Evolutionary conservation across 129 eudicot species (phyloP).

Genomic region (Gnaphalium uliginosum): DNA sequence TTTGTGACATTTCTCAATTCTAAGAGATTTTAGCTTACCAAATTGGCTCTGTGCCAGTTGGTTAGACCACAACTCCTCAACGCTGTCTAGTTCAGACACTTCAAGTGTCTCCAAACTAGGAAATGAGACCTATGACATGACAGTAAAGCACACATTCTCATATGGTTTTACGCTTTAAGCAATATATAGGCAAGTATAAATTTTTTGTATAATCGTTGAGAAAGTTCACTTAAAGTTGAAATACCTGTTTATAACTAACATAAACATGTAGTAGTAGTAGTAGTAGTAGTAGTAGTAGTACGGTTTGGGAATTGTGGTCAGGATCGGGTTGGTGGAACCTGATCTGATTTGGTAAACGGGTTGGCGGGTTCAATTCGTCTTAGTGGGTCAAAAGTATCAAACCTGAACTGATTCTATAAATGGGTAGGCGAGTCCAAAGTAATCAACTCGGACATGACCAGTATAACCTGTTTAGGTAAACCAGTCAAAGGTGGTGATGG

Average conservation of each 20-base stretch:
- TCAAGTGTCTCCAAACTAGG: slow-evolving; percentile 37
- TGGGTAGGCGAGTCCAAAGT: too few relatives aligned
- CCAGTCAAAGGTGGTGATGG: too few relatives aligned
- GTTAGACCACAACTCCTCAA: slow-evolving; percentile 33
- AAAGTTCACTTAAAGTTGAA: not conserved
- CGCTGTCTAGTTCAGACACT: slow-evolving; percentile 43
- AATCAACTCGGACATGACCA: too few relatives aligned
- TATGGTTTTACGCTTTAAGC: not conserved
- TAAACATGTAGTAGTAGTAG: not conserved
- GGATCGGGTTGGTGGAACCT: not conserved
- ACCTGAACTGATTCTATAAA: too few relatives aligned
- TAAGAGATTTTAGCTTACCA: slow-evolving; percentile 28
- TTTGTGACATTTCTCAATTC: slow-evolving; percentile 34
- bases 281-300: not conserved
- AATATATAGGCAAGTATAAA: not conserved
- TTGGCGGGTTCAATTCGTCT: too few relatives aligned
- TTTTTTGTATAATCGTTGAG: not conserved
- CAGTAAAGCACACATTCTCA: not conserved
- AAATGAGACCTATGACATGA: slow-evolving; percentile 29
- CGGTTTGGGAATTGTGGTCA: not conserved
- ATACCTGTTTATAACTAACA: not conserved
- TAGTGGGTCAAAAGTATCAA: too few relatives aligned
- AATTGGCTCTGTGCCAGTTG: slow-evolving; percentile 27
- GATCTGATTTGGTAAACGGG: too few relatives aligned
- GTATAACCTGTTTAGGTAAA: too few relatives aligned